phyloP scores from a whole-genome alignment of 2,329 filamentous ascomycete species.

The Zymoseptoria crescenta region DNA sequence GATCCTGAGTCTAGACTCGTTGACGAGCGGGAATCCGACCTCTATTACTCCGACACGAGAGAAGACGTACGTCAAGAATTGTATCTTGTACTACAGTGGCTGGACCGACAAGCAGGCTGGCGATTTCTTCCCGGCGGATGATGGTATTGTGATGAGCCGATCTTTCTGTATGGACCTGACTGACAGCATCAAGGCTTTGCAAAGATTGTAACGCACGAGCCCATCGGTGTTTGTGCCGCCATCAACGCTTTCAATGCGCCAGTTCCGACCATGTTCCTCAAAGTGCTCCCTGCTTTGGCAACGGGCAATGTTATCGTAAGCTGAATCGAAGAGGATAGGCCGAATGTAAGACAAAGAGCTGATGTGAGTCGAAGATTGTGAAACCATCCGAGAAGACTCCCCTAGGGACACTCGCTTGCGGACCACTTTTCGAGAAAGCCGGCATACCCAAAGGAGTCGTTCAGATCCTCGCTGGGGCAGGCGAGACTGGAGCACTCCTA shows the following conservation, averaged over 20 bases:
- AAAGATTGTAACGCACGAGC: constrained; percentile 10
- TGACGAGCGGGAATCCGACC: constrained; percentile 13
- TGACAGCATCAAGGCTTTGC: constrained; percentile 2
- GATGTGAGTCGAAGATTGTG: constrained; percentile 13
- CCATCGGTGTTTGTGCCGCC: constrained; percentile 11
- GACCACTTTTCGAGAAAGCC: constrained; percentile 45
- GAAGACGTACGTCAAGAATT: constrained; percentile 14
- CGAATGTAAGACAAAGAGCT: not conserved
- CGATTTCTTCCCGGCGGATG: constrained; percentile 26
- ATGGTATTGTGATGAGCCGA: constrained; percentile 37
- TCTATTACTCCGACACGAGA: constrained; percentile 7
- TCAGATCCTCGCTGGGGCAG: constrained; percentile 51
- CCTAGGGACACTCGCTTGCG: constrained; percentile 50
- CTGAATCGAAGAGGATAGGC: not conserved
- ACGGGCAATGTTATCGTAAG: constrained; percentile 33
- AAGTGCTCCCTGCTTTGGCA: constrained; percentile 49
- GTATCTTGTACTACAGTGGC: constrained; percentile 9
- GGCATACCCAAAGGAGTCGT: constrained; percentile 56
- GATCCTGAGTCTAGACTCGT: constrained; percentile 26
- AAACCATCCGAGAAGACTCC: constrained; percentile 46
- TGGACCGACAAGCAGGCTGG: constrained; percentile 11
- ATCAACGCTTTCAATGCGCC: constrained; percentile 38
- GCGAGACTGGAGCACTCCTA: constrained; percentile 50
- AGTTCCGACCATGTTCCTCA: constrained; percentile 43
- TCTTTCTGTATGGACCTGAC: constrained; percentile 18